Percentiles rank a stretch among this genome's conserved stretches.
phyloP scores from a whole-genome alignment of 2,329 filamentous ascomycete species.

The Aureobasidium sp. region DNA sequence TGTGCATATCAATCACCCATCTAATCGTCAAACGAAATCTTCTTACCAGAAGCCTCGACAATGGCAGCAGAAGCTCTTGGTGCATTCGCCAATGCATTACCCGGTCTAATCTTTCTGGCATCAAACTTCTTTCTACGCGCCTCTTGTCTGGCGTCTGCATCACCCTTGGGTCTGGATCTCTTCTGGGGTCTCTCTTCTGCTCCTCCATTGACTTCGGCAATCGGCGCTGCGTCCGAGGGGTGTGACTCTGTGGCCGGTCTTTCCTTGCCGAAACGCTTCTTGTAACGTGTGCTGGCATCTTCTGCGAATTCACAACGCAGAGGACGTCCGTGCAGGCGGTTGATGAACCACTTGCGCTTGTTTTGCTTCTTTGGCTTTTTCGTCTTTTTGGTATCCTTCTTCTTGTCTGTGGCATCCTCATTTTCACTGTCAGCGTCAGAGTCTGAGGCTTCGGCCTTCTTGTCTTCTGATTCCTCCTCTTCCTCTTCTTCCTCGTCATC shows the following conservation, averaged over 20 bases:
- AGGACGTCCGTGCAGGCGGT: slow-evolving; percentile 69
- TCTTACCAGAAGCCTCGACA: slow-evolving; percentile 70
- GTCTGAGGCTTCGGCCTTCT: slow-evolving; percentile 24
- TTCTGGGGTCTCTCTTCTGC: slow-evolving; percentile 22
- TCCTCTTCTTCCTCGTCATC: slow-evolving; percentile 43
- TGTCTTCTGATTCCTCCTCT: slow-evolving; percentile 20
- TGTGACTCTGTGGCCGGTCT: slow-evolving; percentile 26
- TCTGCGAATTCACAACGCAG: slow-evolving; percentile 91
- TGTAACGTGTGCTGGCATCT: slow-evolving; percentile 80
- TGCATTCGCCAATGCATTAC: slow-evolving; percentile 38
- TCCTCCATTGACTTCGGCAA: slow-evolving; percentile 21
- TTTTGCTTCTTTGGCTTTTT: slow-evolving; percentile 40
- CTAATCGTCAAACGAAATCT: slow-evolving; percentile 63
- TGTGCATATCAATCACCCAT: neutral
- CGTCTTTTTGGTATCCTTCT: slow-evolving; percentile 24
- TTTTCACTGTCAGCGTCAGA: slow-evolving; percentile 28
- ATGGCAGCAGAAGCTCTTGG: slow-evolving; percentile 69
- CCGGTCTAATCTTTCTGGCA: slow-evolving; percentile 38
- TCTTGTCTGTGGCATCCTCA: slow-evolving; percentile 22
- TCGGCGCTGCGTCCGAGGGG: slow-evolving; percentile 18
- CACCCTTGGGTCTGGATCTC: slow-evolving; percentile 23
- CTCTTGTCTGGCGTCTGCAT: slow-evolving; percentile 27
- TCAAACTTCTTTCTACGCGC: slow-evolving; percentile 34
- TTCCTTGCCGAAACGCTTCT: slow-evolving; percentile 79
- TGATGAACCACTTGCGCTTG: slow-evolving; percentile 68